Evolutionary conservation across 768 basidiomycete species (phyloP), one percentile per base, ranked within the genome.

Genomic region (Cystobasidium tubakii): DNA sequence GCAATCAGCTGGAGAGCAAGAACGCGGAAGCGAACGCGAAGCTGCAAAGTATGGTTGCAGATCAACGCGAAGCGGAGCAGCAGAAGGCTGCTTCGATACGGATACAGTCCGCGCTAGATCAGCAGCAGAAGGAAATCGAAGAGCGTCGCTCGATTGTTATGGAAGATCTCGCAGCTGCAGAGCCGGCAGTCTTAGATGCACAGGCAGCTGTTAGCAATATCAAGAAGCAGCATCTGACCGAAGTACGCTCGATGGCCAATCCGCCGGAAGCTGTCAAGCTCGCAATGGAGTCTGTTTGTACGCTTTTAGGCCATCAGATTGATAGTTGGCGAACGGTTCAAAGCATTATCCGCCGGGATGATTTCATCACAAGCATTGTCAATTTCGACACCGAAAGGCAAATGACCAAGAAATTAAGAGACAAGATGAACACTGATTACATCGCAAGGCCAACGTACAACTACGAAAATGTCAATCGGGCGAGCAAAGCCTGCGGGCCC

Each of bases 261-360:
- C 96, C 96, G 57, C 96, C 96, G 0, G 96, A 98, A 81, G 90
- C 91, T 3, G 94, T 98, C 77, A 98, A 98, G 81, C 82, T 95
- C 55, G 92, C 96, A 19, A 98, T 98, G 93, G 96, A 98, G 80
- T 96, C 94, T 0, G 95, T 96, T 46, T 98, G 96, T 81, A 93
- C 91, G 17, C 85, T 96, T 57, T 87, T 99, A 25, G 96, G 96
- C 7, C 91, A 97, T 83, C 92, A 92, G 82, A 90, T 98, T 78
- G 96, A 99, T 79, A 88, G 88, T 80, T 99, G 96, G 96, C 88
- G 91, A 75, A 87, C 93, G 0, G 92, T 99, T 9, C 94, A 97
- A 81, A 88, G 88, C 74, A 90, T 97, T 82, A 92, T 98, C 77
- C 90, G 96, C 73, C 87, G 92, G 36, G 96, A 98, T 75, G 92